Evolutionary conservation across 1,284 basidiomycete species (phyloP), one percentile per base, ranked within the genome.

Genomic region (Malassezia brasiliensis): DNA sequence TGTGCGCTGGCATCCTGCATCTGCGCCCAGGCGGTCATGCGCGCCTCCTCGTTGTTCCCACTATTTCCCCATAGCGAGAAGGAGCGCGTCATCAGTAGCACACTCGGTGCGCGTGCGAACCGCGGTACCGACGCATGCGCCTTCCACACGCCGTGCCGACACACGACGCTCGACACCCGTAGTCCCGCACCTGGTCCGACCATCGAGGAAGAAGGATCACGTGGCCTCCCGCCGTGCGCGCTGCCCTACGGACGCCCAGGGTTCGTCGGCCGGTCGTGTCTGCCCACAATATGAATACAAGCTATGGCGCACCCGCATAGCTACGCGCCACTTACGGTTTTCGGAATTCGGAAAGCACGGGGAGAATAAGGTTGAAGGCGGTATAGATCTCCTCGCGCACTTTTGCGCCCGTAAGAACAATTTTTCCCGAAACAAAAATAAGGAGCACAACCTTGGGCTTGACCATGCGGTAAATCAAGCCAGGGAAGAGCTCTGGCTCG

Each of bases 371-470:
- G 79, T 96, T 96, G 83, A 98, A 99, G 37, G 94, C 94, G 55
- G 88, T 90, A 77, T 98, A 98, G 66, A 98, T 98, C 82, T 99
- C 94, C 79, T 96, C 91, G 77, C 94, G 83, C 76, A 96, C 87
- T 85, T 99, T 99, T 42, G 93, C 94, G 76, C 94, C 93, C 15
- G 94, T 98, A 71, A 99, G 80, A 59, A 98, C 93, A 68, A 98
- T 96, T 81, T 98, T 99, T 57, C 94, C 94, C 17, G 90, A 96
- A 11, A 98, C 94, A 77, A 98, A 98, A 75, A 99, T 98, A 55
- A 98, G 81, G 34, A 99, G 79, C 50, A 98, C 94, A 63, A 99
- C 94, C 79, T 98, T 99, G 12, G 94, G 94, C 78, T 98, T 96
- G 78, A 96, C 88, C 94, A 98, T 98, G 68, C 94, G 88, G 76